A percentile compares a stretch with the other conserved stretches of the same genome.
These are phyloP conservation scores for Fomitopsis pulvina DNA, from an alignment of 768 basidiomycete species.

Conservation along the genomic window DNA sequence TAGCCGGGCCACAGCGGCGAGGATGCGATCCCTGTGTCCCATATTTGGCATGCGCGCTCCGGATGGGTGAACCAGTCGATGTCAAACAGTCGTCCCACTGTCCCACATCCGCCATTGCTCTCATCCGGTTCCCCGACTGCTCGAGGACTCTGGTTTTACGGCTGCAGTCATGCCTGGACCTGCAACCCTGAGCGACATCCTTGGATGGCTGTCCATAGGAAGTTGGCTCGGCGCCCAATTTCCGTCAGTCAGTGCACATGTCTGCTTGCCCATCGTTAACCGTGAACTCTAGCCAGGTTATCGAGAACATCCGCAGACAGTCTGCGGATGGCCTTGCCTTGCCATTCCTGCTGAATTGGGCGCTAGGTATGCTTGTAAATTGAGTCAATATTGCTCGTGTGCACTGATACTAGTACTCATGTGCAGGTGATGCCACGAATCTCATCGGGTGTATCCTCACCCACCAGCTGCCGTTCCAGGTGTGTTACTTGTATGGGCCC, in stretches of 20 bases:
- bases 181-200: slow-evolving; percentile 45
- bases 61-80: not conserved
- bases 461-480: slow-evolving; percentile 92
- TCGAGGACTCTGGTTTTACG: too few relatives aligned
- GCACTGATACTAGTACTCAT: not conserved
- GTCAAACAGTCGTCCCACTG: slow-evolving; percentile 1
- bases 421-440: slow-evolving; percentile 87
- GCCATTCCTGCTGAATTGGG: slow-evolving; percentile 92
- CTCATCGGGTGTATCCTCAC: slow-evolving; percentile 89
- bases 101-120: slow-evolving; percentile 1
- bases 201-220: slow-evolving; percentile 66
- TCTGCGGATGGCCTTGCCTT: slow-evolving; percentile 89
- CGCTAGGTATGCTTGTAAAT: slow-evolving; percentile 55
- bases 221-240: slow-evolving; percentile 88
- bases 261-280: slow-evolving; percentile 3
- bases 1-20: not conserved
- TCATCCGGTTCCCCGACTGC: slow-evolving; percentile 8
- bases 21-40: not conserved
- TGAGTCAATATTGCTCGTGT: not conserved
- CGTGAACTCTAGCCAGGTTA: slow-evolving; percentile 55
- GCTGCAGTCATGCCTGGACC: slow-evolving; percentile 18
- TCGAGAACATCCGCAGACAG: slow-evolving; percentile 68
- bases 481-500: slow-evolving; percentile 26
- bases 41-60: not conserved
- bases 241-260: slow-evolving; percentile 51